Percentiles rank a stretch among this genome's conserved stretches.
These are phyloP conservation scores for Phyllosticta capitalensis DNA, from an alignment of 2,329 filamentous ascomycete genomes.

Conservation along the genomic window DNA sequence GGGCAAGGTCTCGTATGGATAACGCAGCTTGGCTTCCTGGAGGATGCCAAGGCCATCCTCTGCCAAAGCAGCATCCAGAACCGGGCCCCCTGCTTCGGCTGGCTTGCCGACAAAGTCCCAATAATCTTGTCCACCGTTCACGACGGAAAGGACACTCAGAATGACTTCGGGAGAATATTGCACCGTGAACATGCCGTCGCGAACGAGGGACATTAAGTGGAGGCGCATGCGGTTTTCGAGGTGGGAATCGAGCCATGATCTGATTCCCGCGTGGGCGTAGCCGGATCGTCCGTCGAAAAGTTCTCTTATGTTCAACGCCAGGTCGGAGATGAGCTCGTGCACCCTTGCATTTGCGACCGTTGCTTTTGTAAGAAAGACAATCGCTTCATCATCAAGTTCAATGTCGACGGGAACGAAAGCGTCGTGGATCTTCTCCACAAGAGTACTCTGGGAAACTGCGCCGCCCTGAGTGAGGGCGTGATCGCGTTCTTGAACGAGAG, in stretches of 20 bases:
- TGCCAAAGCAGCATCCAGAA: conserved; percentile 45
- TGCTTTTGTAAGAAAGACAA: conserved; percentile 1
- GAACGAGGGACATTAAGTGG: conserved; percentile 58
- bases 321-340: conserved; percentile 2
- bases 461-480: conserved; percentile 14
- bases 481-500: conserved; percentile 23
- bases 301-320: not conserved
- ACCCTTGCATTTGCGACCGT: not conserved
- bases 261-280: not conserved
- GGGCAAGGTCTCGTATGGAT: conserved; percentile 75
- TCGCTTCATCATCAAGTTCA: not conserved
- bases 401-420: conserved; percentile 7
- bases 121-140: conserved; percentile 41
- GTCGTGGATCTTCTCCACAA: conserved; percentile 6
- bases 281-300: not conserved
- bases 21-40: conserved; percentile 61
- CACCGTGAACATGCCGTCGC: conserved; percentile 55
- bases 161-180: conserved; percentile 67
- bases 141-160: conserved; percentile 53
- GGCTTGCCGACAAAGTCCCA: conserved; percentile 19
- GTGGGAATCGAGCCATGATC: not conserved
- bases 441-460: not conserved
- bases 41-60: conserved; percentile 49
- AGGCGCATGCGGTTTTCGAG: conserved; percentile 6
- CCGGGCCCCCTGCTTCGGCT: conserved; percentile 21